Evolutionary conservation across 495 filamentous ascomycete species (phyloP).

Genomic region (Cercophora sp.): DNA sequence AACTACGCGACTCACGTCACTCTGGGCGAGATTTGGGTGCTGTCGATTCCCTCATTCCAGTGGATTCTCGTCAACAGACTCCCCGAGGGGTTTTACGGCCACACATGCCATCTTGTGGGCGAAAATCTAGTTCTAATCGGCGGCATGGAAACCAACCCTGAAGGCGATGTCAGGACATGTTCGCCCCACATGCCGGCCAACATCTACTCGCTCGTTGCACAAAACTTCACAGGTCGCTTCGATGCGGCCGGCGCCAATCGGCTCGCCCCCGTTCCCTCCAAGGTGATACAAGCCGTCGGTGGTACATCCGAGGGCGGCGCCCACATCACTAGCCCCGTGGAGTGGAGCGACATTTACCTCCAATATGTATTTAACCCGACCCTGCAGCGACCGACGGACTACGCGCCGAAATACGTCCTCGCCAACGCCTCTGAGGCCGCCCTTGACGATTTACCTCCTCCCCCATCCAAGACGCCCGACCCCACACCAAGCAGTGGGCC

Average conservation of each 20-base stretch:
- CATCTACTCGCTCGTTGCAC: slow-evolving; percentile 8
- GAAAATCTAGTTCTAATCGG: slow-evolving; percentile 17
- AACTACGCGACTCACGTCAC: slow-evolving; percentile 11
- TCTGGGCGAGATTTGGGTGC: slow-evolving; percentile 16
- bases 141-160: slow-evolving; percentile 9
- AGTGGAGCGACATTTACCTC: slow-evolving; percentile 15
- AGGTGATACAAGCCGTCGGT: slow-evolving; percentile 12
- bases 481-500: background rate
- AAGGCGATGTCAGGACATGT: slow-evolving; percentile 9
- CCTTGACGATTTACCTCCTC: background rate
- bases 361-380: slow-evolving; percentile 16
- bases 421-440: background rate
- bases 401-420: slow-evolving; percentile 11
- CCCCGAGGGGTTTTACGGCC: slow-evolving; percentile 13
- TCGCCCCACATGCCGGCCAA: slow-evolving; percentile 14
- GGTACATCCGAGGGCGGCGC: slow-evolving; percentile 14
- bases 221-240: slow-evolving; percentile 13
- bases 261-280: slow-evolving; percentile 5
- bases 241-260: slow-evolving; percentile 12
- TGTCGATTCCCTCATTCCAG: slow-evolving; percentile 12
- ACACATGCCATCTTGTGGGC: slow-evolving; percentile 17
- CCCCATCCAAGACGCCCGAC: background rate
- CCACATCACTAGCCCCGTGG: slow-evolving; percentile 2
- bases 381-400: slow-evolving; percentile 6
- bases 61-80: slow-evolving; percentile 12